Evolutionary conservation across 2,329 filamentous ascomycete species (phyloP).

Genomic region (Ambrosiella cleistominuta): DNA sequence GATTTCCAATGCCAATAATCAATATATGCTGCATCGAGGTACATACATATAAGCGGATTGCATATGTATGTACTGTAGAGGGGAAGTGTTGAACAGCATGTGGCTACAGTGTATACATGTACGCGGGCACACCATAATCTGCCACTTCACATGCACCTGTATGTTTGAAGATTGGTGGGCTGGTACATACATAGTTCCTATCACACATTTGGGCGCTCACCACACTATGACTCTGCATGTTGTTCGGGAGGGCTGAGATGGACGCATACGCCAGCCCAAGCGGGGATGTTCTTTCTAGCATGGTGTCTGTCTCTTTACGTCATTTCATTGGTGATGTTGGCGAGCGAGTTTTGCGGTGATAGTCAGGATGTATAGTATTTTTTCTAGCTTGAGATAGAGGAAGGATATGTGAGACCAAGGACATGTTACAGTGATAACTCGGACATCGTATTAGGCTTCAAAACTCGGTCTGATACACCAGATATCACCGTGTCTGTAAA

Average conservation of each 20-base stretch:
- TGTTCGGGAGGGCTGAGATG: too few species aligned
- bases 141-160: neutral
- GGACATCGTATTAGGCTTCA: too few species aligned
- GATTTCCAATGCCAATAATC: too few species aligned
- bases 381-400: neutral
- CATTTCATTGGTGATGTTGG: neutral
- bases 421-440: too few species aligned
- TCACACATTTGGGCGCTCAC: neutral
- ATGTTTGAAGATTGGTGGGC: neutral
- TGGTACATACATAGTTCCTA: neutral
- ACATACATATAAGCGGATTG: neutral
- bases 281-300: neutral
- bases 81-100: neutral
- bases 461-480: neutral
- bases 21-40: too few species aligned
- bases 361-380: neutral
- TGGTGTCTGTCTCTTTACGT: neutral
- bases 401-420: too few species aligned
- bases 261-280: neutral
- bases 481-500: neutral
- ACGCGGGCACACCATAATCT: neutral
- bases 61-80: conserved; percentile 1
- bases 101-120: neutral
- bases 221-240: too few species aligned
- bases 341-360: neutral